Conservation (phyloP, 495 filamentous ascomycete species). For the Podospora australis region DNA sequence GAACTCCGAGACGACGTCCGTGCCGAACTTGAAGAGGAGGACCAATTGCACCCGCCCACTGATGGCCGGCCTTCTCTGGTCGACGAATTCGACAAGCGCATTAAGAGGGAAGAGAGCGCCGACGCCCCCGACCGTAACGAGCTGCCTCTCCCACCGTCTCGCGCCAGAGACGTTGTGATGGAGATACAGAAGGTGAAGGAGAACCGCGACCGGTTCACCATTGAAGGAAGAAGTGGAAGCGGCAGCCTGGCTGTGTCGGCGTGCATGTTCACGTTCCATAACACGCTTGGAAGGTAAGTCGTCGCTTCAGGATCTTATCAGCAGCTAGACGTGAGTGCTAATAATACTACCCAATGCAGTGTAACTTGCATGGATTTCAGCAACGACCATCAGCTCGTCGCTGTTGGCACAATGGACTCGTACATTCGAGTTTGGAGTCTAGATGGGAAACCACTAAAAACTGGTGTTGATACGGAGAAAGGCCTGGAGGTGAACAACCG, state of each 20-base stretch:
- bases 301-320: neutral
- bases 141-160: constrained; percentile 78
- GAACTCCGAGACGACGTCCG: constrained; percentile 74
- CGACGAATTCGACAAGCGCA: constrained; percentile 71
- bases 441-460: constrained; percentile 65
- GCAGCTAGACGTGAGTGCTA: neutral
- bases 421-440: constrained; percentile 92
- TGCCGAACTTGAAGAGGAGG: constrained; percentile 74
- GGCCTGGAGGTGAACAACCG: constrained; percentile 49
- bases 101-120: constrained; percentile 84
- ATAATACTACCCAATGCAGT: constrained; percentile 40
- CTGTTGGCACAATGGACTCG: constrained; percentile 82
- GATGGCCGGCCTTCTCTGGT: constrained; percentile 59
- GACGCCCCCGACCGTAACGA: constrained; percentile 71
- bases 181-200: constrained; percentile 95
- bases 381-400: constrained; percentile 75
- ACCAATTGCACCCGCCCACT: constrained; percentile 59
- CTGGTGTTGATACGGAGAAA: constrained; percentile 33
- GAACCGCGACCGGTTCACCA: constrained; percentile 79
- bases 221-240: constrained; percentile 73
- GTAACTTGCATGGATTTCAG: constrained; percentile 91
- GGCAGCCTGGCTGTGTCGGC: constrained; percentile 74
- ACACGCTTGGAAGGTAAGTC: constrained; percentile 78
- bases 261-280: constrained; percentile 97
- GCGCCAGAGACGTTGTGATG: constrained; percentile 81